phyloP scores from a whole-genome alignment of 1,284 basidiomycete genomes.

The Sporisorium iseilematis-ciliati region DNA sequence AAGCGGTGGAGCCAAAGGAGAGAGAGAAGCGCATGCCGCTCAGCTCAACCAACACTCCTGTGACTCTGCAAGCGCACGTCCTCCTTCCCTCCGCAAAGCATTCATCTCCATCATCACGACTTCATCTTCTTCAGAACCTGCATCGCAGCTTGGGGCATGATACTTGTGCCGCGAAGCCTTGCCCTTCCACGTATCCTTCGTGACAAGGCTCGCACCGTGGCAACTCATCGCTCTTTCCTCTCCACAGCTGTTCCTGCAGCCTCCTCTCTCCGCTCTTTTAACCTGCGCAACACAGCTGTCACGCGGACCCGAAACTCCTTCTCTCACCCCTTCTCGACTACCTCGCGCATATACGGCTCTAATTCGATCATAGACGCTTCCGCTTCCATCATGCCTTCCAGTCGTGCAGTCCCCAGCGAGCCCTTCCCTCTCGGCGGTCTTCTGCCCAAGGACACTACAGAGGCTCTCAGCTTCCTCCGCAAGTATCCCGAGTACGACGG shows the following conservation, averaged over 20 bases:
- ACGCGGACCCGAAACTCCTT: neutral
- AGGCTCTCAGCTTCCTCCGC: constrained; percentile 65
- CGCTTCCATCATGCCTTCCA: constrained; percentile 32
- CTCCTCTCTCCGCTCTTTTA: neutral
- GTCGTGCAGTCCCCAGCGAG: constrained; percentile 38
- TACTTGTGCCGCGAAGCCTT: constrained; percentile 41
- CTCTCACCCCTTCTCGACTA: constrained; percentile 10
- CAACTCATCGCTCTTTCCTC: constrained; percentile 16
- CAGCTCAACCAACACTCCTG: constrained; percentile 10
- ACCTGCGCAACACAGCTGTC: neutral
- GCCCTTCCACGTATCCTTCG: constrained; percentile 41
- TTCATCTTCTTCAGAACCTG: neutral
- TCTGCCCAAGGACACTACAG: constrained; percentile 69
- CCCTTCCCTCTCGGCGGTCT: constrained; percentile 67
- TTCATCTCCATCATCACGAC: neutral
- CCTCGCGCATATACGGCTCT: constrained; percentile 1
- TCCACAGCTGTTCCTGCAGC: constrained; percentile 1
- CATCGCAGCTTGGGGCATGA: constrained; percentile 40
- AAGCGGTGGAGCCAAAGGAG: neutral
- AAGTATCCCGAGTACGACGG: constrained; percentile 69
- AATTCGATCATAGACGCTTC: constrained; percentile 23
- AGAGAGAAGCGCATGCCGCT: neutral
- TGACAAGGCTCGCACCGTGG: constrained; percentile 32
- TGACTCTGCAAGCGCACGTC: neutral
- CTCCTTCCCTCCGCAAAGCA: neutral